phyloP scores from a whole-genome alignment of 2,329 filamentous ascomycete species.

The Aspergillus pseudotamarii region DNA sequence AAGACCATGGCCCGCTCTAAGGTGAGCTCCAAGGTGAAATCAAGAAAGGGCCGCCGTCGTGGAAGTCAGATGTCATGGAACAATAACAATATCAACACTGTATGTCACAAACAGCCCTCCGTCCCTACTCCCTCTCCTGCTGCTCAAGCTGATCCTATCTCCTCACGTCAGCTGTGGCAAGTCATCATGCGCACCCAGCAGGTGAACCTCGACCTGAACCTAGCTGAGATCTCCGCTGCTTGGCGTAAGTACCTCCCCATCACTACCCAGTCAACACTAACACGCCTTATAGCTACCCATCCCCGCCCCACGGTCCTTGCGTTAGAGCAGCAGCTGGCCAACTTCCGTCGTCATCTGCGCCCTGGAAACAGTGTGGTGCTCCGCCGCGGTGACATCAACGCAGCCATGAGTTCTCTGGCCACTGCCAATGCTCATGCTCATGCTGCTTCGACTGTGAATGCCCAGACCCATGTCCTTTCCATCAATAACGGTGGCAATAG shows the following conservation, averaged over 20 bases:
- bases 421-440: neutral
- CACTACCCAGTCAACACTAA: neutral
- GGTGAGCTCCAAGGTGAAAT: neutral
- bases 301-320: neutral
- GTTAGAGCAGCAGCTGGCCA: neutral
- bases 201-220: neutral
- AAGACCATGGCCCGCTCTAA: neutral
- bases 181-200: neutral
- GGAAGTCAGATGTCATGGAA: neutral
- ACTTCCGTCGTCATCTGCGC: neutral
- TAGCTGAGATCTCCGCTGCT: neutral
- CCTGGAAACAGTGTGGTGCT: neutral
- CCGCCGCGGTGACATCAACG: neutral
- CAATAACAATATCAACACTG: neutral
- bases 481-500: neutral
- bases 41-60: neutral
- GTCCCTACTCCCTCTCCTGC: neutral
- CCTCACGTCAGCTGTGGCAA: neutral
- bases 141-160: neutral
- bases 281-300: neutral
- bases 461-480: neutral
- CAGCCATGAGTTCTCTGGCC: neutral
- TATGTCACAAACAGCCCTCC: neutral
- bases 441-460: neutral
- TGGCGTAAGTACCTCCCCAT: neutral